A percentile compares a stretch with the other conserved stretches of the same genome.
These are phyloP conservation scores for Marasmius fiardii DNA, from an alignment of 1,284 basidiomycete species.

Conservation along the genomic window DNA sequence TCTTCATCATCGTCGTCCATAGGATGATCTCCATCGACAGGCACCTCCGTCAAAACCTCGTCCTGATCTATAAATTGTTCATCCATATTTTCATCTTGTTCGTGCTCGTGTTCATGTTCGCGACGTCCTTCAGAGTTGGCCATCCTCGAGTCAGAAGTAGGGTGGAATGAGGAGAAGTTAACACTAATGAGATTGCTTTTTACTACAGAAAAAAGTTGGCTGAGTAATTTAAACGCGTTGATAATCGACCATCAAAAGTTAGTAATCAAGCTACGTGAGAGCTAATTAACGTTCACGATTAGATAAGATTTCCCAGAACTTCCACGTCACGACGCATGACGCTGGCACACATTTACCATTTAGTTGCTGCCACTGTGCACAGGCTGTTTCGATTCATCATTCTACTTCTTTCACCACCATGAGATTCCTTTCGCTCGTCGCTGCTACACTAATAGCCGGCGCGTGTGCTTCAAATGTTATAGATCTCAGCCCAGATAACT, in stretches of 20 bases:
- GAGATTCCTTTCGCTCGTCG: constrained; percentile 60
- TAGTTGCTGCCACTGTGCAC: no score
- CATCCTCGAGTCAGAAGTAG: constrained; percentile 8
- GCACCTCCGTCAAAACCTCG: constrained; percentile 62
- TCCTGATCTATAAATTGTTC: constrained; percentile 58
- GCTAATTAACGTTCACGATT: no score
- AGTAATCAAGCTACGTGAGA: not conserved
- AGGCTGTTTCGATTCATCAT: not conserved
- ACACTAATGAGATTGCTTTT: not conserved
- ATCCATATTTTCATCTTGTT: constrained; percentile 39
- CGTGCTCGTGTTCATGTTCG: constrained; percentile 26
- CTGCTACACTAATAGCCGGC: constrained; percentile 51
- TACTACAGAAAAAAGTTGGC: not conserved
- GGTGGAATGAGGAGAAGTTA: not conserved
- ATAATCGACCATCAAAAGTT: not conserved
- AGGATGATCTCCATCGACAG: constrained; percentile 64
- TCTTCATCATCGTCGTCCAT: constrained; percentile 75
- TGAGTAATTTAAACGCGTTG: not conserved
- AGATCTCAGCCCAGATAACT: constrained; percentile 75
- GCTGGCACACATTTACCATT: no score
- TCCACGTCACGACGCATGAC: not conserved
- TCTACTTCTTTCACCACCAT: constrained; percentile 38
- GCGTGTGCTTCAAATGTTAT: constrained; percentile 78
- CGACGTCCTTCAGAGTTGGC: constrained; percentile 11
- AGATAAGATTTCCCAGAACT: no score